A percentile compares a stretch with the other conserved stretches of the same genome.
phyloP scores from a whole-genome alignment of 257 asterid species.

The Nicotiana otophora region DNA sequence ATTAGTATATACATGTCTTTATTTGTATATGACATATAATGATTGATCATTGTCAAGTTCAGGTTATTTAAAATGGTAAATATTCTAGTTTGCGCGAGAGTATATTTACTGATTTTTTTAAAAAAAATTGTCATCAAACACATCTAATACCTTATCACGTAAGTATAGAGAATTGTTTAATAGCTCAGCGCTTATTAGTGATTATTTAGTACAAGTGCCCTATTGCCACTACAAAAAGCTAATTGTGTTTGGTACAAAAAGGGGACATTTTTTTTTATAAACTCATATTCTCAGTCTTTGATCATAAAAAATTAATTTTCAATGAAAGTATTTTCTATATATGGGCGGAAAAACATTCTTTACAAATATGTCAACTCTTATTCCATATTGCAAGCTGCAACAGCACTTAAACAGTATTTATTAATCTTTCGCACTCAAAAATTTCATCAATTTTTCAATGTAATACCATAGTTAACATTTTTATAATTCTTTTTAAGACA shows the following conservation, averaged over 20 bases:
- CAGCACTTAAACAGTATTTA: neutral
- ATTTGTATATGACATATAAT: neutral
- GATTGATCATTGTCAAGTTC: neutral
- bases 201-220: neutral
- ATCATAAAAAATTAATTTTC: too few relatives aligned
- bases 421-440: neutral
- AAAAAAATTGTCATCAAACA: neutral
- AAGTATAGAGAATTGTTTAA: neutral
- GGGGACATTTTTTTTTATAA: too few relatives aligned
- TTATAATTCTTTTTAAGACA: neutral
- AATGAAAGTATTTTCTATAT: too few relatives aligned
- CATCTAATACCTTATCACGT: neutral
- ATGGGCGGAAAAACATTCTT: neutral
- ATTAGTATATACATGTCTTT: neutral
- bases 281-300: too few relatives aligned
- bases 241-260: neutral
- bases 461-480: neutral
- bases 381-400: neutral
- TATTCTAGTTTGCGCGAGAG: neutral
- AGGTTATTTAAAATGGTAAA: neutral
- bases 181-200: neutral
- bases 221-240: neutral
- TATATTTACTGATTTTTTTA: neutral
- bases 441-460: neutral
- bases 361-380: neutral